Conservation (phyloP, 108 stramenopile species). For the Skeletonema menzelii region DNA sequence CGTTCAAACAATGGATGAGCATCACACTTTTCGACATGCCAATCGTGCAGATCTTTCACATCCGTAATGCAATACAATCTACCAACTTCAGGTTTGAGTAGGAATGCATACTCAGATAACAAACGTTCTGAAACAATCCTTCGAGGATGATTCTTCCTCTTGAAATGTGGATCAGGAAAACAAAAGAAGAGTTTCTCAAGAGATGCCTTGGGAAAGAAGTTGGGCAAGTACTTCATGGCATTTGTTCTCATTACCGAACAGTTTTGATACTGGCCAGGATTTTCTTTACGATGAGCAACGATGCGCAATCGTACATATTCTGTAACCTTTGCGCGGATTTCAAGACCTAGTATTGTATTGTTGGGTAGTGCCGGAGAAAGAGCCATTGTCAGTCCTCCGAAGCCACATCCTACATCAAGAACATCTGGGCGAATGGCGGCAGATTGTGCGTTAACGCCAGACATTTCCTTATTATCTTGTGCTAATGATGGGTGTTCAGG, state of each 20-base stretch:
- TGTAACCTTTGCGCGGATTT: conserved; percentile 95
- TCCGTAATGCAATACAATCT: conserved; percentile 95
- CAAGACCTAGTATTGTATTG: conserved; percentile 88
- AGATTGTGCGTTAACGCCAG: conserved; percentile 1
- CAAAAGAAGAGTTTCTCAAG: conserved; percentile 94
- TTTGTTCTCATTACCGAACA: conserved; percentile 88
- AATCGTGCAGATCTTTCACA: conserved; percentile 94
- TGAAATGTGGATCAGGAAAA: conserved; percentile 99
- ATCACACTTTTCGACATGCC: conserved; percentile 90
- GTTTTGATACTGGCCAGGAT: conserved; percentile 81
- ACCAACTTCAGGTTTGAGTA: conserved; percentile 68
- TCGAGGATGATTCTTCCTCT: conserved; percentile 95
- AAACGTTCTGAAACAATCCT: conserved; percentile 86
- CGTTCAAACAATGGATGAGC: conserved; percentile 84
- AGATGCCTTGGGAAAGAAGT: conserved; percentile 59
- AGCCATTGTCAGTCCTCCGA: conserved; percentile 93
- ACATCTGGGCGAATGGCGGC: conserved; percentile 50
- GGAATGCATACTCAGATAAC: conserved; percentile 91
- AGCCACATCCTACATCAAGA: conserved; percentile 98
- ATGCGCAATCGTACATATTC: conserved; percentile 96
- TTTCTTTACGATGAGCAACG: conserved; percentile 78
- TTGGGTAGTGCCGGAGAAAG: conserved; percentile 67
- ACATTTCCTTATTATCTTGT: conserved; percentile 5
- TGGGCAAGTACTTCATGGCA: conserved; percentile 89
- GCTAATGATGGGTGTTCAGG: conserved; percentile 43